Conservation (phyloP, 2,329 filamentous ascomycete species). For the Aspergillus sp. region DNA sequence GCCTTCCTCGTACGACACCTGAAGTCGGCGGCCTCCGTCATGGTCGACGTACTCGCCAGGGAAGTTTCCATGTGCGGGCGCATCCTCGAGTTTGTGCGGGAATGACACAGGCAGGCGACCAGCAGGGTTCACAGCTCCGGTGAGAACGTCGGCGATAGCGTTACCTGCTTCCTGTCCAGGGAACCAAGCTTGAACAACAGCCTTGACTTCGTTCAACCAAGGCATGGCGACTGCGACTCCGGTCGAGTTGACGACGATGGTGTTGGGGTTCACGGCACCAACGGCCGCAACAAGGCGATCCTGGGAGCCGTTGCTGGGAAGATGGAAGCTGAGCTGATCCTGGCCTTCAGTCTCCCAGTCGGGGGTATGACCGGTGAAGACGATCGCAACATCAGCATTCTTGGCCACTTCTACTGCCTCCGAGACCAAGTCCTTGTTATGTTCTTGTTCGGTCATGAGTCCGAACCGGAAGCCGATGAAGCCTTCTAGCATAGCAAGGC, state of each 20-base stretch:
- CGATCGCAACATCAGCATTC: conserved; percentile 12
- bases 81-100: conserved; percentile 66
- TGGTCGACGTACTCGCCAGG: conserved; percentile 65
- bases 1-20: conserved; percentile 67
- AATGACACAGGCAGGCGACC: conserved; percentile 70
- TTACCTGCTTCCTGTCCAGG: conserved; percentile 73
- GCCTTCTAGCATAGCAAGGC: conserved; percentile 9
- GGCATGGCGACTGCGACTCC: conserved; percentile 48
- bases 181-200: conserved; percentile 73
- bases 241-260: conserved; percentile 17
- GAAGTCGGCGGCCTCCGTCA: conserved; percentile 53
- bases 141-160: conserved; percentile 68
- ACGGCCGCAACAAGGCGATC: conserved; percentile 17
- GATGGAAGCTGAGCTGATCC: conserved; percentile 18
- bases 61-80: conserved; percentile 74
- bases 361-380: conserved; percentile 19
- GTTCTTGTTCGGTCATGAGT: conserved; percentile 12
- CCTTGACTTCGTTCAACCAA: conserved; percentile 67
- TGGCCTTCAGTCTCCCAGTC: conserved; percentile 21
- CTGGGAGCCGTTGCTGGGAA: conserved; percentile 14
- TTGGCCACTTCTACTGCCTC: conserved; percentile 15
- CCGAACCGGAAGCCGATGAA: conserved; percentile 11
- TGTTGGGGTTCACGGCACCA: conserved; percentile 17
- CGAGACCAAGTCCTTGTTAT: conserved; percentile 10
- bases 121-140: conserved; percentile 66